phyloP scores from a whole-genome alignment of 441 rosid species.

The Euphorbia celastroides region DNA sequence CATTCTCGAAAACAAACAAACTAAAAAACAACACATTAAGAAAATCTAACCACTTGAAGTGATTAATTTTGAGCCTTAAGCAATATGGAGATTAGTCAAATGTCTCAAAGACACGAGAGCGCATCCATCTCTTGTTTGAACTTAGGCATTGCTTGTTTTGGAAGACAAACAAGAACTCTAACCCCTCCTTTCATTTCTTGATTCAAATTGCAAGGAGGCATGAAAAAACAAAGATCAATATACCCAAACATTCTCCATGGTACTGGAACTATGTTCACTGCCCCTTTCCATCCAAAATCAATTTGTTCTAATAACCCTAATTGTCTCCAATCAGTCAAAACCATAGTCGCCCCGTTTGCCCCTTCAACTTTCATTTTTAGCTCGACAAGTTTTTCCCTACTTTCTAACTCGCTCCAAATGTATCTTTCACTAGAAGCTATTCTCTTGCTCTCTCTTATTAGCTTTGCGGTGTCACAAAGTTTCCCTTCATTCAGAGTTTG shows the following conservation, averaged over 20 bases:
- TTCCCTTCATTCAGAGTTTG: conserved; percentile 24
- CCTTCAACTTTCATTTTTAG: conserved; percentile 22
- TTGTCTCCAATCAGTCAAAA: conserved; percentile 52
- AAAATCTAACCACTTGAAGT: too few relatives aligned
- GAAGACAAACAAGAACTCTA: conserved; percentile 42
- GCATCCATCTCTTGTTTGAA: conserved; percentile 41
- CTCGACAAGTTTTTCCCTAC: conserved; percentile 25
- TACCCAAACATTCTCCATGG: conserved; percentile 30
- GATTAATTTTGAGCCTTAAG: too few relatives aligned
- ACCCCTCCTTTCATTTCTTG: conserved; percentile 41
- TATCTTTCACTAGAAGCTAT: conserved; percentile 13
- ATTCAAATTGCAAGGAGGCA: conserved; percentile 31
- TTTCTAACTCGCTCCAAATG: conserved; percentile 19
- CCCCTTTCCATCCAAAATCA: conserved; percentile 46
- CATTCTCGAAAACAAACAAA: too few relatives aligned
- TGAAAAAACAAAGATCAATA: conserved; percentile 36
- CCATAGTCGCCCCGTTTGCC: conserved; percentile 32
- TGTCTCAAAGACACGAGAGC: not conserved
- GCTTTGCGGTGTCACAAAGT: conserved; percentile 23
- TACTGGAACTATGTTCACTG: conserved; percentile 40
- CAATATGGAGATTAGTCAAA: too few relatives aligned
- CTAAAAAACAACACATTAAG: too few relatives aligned
- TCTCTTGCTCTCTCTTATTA: conserved; percentile 40
- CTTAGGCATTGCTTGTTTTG: conserved; percentile 34
- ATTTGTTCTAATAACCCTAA: conserved; percentile 35